Percentiles rank a stretch among this genome's conserved stretches.
These are phyloP conservation scores for Marasmius oreades DNA, from an alignment of 1,284 basidiomycete genomes.

Conservation along the genomic window DNA sequence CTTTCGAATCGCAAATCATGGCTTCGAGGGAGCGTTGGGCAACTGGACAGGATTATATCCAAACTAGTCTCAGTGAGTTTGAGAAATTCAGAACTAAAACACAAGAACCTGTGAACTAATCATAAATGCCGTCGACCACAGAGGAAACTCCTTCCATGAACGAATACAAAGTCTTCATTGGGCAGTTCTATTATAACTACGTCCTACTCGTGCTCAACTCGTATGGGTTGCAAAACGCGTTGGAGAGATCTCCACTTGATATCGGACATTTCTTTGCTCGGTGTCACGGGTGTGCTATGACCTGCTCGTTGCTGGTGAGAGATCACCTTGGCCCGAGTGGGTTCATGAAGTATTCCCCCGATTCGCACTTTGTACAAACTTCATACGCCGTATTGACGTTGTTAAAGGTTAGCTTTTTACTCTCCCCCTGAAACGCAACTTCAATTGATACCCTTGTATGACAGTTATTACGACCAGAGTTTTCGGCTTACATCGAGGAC, in stretches of 20 bases:
- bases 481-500: slow-evolving; percentile 72
- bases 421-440: neutral
- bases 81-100: neutral
- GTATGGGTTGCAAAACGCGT: slow-evolving; percentile 91
- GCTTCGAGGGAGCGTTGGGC: slow-evolving; percentile 69
- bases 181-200: slow-evolving; percentile 82
- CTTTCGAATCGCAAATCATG: slow-evolving; percentile 78
- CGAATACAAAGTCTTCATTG: slow-evolving; percentile 52
- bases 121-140: slow-evolving; percentile 15
- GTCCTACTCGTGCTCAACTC: slow-evolving; percentile 87
- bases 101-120: too few relatives aligned
- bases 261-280: slow-evolving; percentile 86
- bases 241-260: slow-evolving; percentile 72
- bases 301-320: slow-evolving; percentile 65
- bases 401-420: slow-evolving; percentile 64
- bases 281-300: slow-evolving; percentile 74
- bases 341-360: slow-evolving; percentile 82
- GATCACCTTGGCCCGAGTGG: slow-evolving; percentile 76
- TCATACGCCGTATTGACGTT: slow-evolving; percentile 87
- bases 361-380: slow-evolving; percentile 89
- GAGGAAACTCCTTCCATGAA: slow-evolving; percentile 27
- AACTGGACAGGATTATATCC: slow-evolving; percentile 19
- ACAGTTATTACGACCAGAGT: slow-evolving; percentile 79
- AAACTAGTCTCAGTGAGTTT: slow-evolving; percentile 17
- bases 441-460: slow-evolving; percentile 9